Evolutionary conservation across 169 alveolate species (phyloP).

Genomic region (Plasmodium adleri): DNA sequence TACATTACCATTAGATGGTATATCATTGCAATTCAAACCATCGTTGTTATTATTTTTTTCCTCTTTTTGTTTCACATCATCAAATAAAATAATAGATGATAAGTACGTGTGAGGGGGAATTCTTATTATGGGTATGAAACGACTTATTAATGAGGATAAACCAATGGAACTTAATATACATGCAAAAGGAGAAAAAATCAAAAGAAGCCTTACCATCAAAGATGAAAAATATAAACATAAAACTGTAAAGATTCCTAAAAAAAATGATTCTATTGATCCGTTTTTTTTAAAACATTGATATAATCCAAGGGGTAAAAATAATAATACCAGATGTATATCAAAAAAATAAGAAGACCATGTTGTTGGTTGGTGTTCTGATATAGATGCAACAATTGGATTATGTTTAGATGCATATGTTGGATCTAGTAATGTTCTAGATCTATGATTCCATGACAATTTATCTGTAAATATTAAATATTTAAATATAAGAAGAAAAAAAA

Average conservation of each 20-base stretch:
- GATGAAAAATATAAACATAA: slow-evolving; percentile 82
- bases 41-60: neutral
- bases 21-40: no score
- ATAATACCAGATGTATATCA: slow-evolving; percentile 79
- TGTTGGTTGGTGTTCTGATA: slow-evolving; percentile 99
- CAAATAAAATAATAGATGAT: slow-evolving; percentile 5
- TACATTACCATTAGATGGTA: no score
- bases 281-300: slow-evolving; percentile 62
- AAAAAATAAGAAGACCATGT: slow-evolving; percentile 92
- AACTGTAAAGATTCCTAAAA: slow-evolving; percentile 59
- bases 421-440: slow-evolving; percentile 96
- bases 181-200: slow-evolving; percentile 91
- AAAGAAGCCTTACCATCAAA: slow-evolving; percentile 97
- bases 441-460: slow-evolving; percentile 83
- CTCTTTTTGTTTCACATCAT: neutral
- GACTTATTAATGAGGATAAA: slow-evolving; percentile 88
- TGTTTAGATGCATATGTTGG: slow-evolving; percentile 97
- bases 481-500: slow-evolving; percentile 43
- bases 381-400: slow-evolving; percentile 98
- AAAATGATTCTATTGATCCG: slow-evolving; percentile 54
- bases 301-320: slow-evolving; percentile 79
- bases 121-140: slow-evolving; percentile 49
- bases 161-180: slow-evolving; percentile 96
- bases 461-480: slow-evolving; percentile 44
- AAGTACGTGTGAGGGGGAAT: neutral